phyloP scores from a whole-genome alignment of 1,284 basidiomycete species.

The Gymnopus androsaceus region DNA sequence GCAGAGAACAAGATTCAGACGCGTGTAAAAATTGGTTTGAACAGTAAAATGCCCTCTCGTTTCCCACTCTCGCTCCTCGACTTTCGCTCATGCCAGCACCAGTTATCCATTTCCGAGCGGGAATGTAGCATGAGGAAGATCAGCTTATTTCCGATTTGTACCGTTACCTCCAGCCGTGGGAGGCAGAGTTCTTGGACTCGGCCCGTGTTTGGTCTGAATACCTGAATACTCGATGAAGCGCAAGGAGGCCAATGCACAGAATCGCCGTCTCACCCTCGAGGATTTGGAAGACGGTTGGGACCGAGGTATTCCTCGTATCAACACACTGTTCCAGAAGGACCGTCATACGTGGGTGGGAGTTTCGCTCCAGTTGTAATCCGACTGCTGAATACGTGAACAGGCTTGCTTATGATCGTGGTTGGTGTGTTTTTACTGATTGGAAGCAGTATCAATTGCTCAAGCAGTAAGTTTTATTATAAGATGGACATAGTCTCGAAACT shows the following conservation, averaged over 20 bases:
- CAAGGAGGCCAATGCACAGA: conserved; percentile 97
- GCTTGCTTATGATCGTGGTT: conserved; percentile 96
- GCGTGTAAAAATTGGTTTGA: conserved; percentile 97
- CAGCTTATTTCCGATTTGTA: conserved; percentile 97
- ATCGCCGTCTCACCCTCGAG: conserved; percentile 94
- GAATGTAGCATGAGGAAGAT: conserved; percentile 95
- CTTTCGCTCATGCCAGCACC: conserved; percentile 17
- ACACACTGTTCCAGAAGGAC: conserved; percentile 97
- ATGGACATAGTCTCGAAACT: neutral
- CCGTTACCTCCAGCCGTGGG: conserved; percentile 98
- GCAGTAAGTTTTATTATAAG: conserved; percentile 51
- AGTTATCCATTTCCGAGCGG: conserved; percentile 96
- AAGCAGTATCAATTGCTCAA: conserved; percentile 96
- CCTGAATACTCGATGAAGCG: conserved; percentile 99
- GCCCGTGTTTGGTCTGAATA: conserved; percentile 99
- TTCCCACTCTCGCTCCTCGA: too few species aligned
- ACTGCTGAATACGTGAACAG: conserved; percentile 51
- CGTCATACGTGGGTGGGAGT: conserved; percentile 90
- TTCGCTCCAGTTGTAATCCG: conserved; percentile 4
- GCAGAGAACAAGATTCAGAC: conserved; percentile 99
- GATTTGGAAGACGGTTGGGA: conserved; percentile 98
- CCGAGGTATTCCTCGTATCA: conserved; percentile 97
- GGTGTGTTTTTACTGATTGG: conserved; percentile 95
- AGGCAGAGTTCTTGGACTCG: conserved; percentile 97
- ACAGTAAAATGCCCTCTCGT: conserved; percentile 99